Evolutionary conservation across 2,329 filamentous ascomycete genomes (phyloP).

Genomic region (Penicillium sp.): DNA sequence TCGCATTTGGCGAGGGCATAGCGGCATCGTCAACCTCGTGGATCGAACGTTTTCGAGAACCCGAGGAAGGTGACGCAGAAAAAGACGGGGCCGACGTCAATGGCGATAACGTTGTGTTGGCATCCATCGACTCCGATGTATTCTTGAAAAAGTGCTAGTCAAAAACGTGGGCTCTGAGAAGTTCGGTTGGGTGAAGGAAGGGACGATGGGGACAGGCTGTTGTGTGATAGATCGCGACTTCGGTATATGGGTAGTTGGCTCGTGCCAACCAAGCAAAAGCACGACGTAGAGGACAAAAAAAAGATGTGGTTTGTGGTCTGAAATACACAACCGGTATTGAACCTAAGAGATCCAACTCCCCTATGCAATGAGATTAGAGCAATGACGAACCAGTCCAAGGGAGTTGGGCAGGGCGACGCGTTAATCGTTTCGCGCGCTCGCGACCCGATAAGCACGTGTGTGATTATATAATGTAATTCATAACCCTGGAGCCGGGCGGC

Average conservation of each 20-base stretch:
- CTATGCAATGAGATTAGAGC: not conserved
- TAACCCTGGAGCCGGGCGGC: not conserved
- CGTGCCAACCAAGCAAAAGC: not conserved
- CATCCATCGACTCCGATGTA: conserved; percentile 21
- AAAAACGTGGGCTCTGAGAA: not conserved
- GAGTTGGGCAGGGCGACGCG: conserved; percentile 19
- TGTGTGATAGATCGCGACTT: conserved; percentile 10
- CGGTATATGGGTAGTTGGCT: not conserved
- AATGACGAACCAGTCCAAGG: conserved; percentile 9
- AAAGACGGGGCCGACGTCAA: conserved; percentile 16
- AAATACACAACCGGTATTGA: not conserved
- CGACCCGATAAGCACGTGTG: conserved; percentile 26
- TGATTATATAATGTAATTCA: conserved; percentile 12
- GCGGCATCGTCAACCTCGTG: conserved; percentile 27
- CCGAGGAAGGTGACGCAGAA: conserved; percentile 15
- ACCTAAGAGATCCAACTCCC: not conserved
- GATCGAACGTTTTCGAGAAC: conserved; percentile 31
- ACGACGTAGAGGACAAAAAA: not conserved
- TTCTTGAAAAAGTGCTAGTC: not conserved
- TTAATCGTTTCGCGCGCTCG: conserved; percentile 25
- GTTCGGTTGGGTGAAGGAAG: not conserved
- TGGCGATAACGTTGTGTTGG: conserved; percentile 23
- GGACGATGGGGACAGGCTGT: not conserved
- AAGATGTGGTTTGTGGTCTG: not conserved
- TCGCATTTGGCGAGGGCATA: conserved; percentile 11